phyloP scores from a whole-genome alignment of 2,329 filamentous ascomycete species.

The Bimuria novae-zelandiae region DNA sequence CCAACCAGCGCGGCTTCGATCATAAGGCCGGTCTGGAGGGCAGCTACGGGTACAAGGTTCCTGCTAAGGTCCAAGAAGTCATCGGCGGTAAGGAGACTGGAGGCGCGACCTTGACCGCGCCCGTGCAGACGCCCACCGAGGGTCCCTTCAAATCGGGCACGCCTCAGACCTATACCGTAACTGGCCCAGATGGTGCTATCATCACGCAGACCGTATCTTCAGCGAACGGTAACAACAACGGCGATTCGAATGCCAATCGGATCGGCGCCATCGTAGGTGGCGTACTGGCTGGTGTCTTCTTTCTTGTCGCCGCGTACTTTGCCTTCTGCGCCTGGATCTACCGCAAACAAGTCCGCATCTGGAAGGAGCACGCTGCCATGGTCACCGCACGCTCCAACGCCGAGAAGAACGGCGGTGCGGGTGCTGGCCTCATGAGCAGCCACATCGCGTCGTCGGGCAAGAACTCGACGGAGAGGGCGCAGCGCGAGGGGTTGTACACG shows the following conservation, averaged over 20 bases:
- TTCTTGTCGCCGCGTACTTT: slow-evolving; percentile 65
- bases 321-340: slow-evolving; percentile 76
- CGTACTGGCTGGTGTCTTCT: slow-evolving; percentile 68
- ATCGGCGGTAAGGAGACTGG: slow-evolving; percentile 71
- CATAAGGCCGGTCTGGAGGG: slow-evolving; percentile 62
- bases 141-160: slow-evolving; percentile 74
- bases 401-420: slow-evolving; percentile 45
- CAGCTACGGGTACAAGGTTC: slow-evolving; percentile 71
- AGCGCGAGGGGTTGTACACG: slow-evolving; percentile 17
- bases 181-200: slow-evolving; percentile 47
- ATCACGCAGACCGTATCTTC: slow-evolving; percentile 45
- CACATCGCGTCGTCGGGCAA: slow-evolving; percentile 30
- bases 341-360: slow-evolving; percentile 70
- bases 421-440: slow-evolving; percentile 23
- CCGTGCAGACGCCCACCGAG: slow-evolving; percentile 64
- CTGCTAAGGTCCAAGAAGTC: slow-evolving; percentile 63
- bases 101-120: slow-evolving; percentile 70
- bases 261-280: slow-evolving; percentile 62
- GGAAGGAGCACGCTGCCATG: slow-evolving; percentile 71
- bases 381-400: slow-evolving; percentile 61
- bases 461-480: slow-evolving; percentile 30
- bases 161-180: slow-evolving; percentile 70
- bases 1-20: slow-evolving; percentile 56
- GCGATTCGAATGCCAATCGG: slow-evolving; percentile 47
- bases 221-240: slow-evolving; percentile 30